Base-by-base conservation (phyloP, 495 filamentous ascomycete genomes). In the Xylaria bambusicola region DNA sequence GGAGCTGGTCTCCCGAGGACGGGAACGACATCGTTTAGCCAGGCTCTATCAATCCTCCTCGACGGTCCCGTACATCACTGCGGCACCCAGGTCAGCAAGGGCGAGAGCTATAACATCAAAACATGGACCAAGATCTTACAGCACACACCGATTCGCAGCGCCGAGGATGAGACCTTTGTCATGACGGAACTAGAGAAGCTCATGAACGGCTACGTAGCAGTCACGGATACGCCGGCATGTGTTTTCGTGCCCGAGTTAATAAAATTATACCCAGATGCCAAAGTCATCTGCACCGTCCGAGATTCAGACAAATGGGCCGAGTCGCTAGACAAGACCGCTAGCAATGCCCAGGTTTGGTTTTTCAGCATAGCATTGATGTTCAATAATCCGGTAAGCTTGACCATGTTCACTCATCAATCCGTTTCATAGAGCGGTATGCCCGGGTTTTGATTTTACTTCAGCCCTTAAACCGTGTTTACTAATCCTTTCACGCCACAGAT, bases 1-100 rank as follows among this genome's bases (percentile, higher is more conserved):
- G 76, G 80, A 36, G 79, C 79, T 47, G 77, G 79, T 1, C 69
- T 80, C 7, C 71, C 80, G 24, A 71, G 78, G 36, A 81, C 77
- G 6, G 78, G 77, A 18, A 78, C 78, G 10, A 70, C 75, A 6
- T 81, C 77, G 17, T 74, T 83, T 58, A 75, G 71, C 51, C 58
- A 62, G 33, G 79, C 79, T 3, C 62, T 81, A 0, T 63, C 69
- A 24, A 77, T 72, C 45, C 75, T 82, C 27, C 71, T 80, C 29
- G 64, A 73, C 20, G 72, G 65, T 3, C 68, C 72, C 1, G 74
- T 74, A 45, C 71, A 67, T 36, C 75, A 76, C 48, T 62, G 68
- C 36, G 72, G 70, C 49, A 72, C 71, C 2, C 63, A 70, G 23
- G 47, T 67, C 36, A 56, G 61, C 23, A 59, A 64, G 31, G 66